Base-by-base conservation (phyloP, 352 stramenopile species). In the Pythium dissimile region DNA sequence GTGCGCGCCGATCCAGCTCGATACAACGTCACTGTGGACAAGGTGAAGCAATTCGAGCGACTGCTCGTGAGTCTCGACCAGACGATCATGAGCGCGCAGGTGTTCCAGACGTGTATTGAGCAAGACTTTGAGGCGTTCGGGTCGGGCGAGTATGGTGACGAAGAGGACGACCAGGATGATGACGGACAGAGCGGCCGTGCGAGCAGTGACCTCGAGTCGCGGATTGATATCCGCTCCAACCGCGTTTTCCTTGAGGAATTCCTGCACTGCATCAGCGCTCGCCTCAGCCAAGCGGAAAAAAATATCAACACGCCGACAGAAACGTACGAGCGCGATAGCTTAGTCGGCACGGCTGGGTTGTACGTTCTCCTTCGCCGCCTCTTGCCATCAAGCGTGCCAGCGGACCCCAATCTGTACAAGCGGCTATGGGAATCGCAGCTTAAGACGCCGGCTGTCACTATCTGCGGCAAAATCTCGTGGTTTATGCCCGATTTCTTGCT, bases 321-420 rank as follows among this genome's bases (percentile, higher is more conserved):
- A 66, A 97, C 88, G 30, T 94, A 84, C 23, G 89, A 98, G 59
- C 75, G 88, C 23, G 76, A 90, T 23, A 75, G 94, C 15, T 71
- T 97, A 26, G 74, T 98, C 7, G 92, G 91, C 0, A 88, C 86
- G 11, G 85, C 92, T 16, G 91, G 85, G 20, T 61, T 98, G 32
- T 98, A 98, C 69, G 90, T 92, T 20, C 71, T 98, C 18, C 73
- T 96, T 77, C 79, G 82, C 13, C 66, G 79, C 44, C 43, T 98
- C n/a, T 66, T 94, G 30, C 82, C 88, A 16, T 73, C 87, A 10
- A 95, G 92, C 58, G 70, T 89, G 4, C 63, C 88, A 5, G 88
- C 88, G 0, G 94, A 98, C 62, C 77, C 79, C 13, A 88, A 81
- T 12, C 66, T 98, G 7, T 96, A 97, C 75, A 95, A 93, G 48